A percentile compares a stretch with the other conserved stretches of the same genome.
Evolutionary conservation across 805 yeast species (phyloP).

Genomic region (Saccharomyces eubayanus): DNA sequence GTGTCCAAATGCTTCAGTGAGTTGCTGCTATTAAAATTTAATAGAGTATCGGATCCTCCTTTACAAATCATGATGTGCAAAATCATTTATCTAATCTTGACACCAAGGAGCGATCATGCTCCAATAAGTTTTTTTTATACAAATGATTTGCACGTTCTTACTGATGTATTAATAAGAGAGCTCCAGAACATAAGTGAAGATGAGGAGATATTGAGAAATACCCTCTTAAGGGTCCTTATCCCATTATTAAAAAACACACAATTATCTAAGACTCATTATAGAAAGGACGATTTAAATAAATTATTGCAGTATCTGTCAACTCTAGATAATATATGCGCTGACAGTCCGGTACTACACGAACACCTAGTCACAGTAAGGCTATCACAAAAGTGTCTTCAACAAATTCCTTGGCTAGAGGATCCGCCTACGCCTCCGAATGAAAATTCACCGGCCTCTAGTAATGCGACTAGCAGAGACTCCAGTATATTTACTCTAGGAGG

Average conservation of each 20-base stretch:
- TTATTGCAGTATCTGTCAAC: slow-evolving; percentile 41
- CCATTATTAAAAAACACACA: slow-evolving; percentile 66
- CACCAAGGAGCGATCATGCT: slow-evolving; percentile 38
- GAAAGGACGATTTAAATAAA: slow-evolving; percentile 43
- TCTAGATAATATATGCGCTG: slow-evolving; percentile 21
- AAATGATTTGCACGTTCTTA: slow-evolving; percentile 76
- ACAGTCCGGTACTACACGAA: slow-evolving; percentile 15
- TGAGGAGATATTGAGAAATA: slow-evolving; percentile 51
- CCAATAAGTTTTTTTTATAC: slow-evolving; percentile 66
- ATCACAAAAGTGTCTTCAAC: slow-evolving; percentile 33
- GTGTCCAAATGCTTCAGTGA: slow-evolving; percentile 52
- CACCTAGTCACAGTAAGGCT: slow-evolving; percentile 35
- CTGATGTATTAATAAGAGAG: slow-evolving; percentile 77
- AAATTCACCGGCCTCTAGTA: slow-evolving; percentile 4
- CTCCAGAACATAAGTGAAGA: slow-evolving; percentile 58
- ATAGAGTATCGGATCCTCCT: slow-evolving; percentile 61
- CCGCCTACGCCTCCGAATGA: slow-evolving; percentile 1
- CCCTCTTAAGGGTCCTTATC: slow-evolving; percentile 64
- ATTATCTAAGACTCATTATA: slow-evolving; percentile 48
- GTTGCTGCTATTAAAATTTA: slow-evolving; percentile 63
- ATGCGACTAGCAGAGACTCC: slow-evolving; percentile 1
- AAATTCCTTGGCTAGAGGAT: slow-evolving; percentile 29
- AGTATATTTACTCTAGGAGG: neutral
- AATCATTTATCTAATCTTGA: slow-evolving; percentile 63
- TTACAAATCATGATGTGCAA: slow-evolving; percentile 73